phyloP scores from a whole-genome alignment of 2,329 filamentous ascomycete species.

The Aspergillus tamarii region DNA sequence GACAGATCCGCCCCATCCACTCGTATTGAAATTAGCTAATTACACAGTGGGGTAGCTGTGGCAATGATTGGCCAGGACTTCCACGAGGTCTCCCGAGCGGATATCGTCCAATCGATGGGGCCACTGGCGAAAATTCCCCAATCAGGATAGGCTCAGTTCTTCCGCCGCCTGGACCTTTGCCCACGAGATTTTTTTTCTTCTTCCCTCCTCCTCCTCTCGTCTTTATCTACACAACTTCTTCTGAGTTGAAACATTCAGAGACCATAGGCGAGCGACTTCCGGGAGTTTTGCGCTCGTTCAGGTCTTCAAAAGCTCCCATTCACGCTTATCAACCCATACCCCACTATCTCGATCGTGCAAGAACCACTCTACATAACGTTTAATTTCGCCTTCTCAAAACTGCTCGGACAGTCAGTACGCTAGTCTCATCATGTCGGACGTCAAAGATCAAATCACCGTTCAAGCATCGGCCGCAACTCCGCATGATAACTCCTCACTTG shows the following conservation, averaged over 20 bases:
- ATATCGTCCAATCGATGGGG: background rate
- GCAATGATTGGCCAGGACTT: conserved; percentile 5
- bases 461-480: conserved; percentile 22
- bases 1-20: conserved; percentile 1
- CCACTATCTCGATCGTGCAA: conserved; percentile 1
- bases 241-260: conserved; percentile 14
- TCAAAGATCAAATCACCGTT: conserved; percentile 29
- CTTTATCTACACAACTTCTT: conserved; percentile 7
- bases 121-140: conserved; percentile 11
- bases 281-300: conserved; percentile 60
- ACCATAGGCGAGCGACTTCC: conserved; percentile 55
- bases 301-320: conserved; percentile 51
- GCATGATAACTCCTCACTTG: conserved; percentile 11
- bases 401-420: background rate
- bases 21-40: background rate
- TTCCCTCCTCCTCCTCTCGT: conserved; percentile 13
- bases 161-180: conserved; percentile 6
- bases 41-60: background rate
- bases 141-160: conserved; percentile 13
- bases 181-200: conserved; percentile 13
- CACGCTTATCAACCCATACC: conserved; percentile 2
- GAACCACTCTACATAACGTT: background rate
- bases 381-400: background rate
- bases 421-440: conserved; percentile 29
- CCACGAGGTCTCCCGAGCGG: background rate